phyloP scores from a whole-genome alignment of 169 alveolate species.

The Cryptosporidium ubiquitum region DNA sequence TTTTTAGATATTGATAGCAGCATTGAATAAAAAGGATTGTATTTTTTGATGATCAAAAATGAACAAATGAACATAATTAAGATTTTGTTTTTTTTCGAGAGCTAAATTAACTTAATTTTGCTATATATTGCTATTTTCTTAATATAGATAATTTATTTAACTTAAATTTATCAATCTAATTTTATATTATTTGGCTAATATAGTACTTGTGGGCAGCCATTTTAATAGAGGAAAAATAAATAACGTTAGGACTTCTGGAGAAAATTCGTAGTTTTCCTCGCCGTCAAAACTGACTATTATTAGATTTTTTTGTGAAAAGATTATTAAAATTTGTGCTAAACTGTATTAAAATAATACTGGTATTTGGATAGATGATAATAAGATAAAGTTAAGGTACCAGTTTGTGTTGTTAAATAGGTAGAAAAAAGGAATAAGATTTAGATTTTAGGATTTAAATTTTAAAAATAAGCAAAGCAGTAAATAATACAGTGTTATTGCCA shows the following conservation, averaged over 20 bases:
- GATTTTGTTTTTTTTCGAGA: neutral
- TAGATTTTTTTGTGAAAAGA: neutral
- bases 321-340: neutral
- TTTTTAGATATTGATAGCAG: neutral
- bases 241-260: neutral
- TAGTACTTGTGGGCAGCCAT: neutral
- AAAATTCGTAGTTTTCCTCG: neutral
- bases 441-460: constrained; percentile 51
- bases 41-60: neutral
- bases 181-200: too few relatives aligned
- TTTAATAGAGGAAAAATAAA: neutral
- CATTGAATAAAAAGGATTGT: neutral
- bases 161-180: too few relatives aligned
- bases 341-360: neutral
- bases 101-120: neutral
- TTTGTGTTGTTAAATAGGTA: neutral
- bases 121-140: too few relatives aligned
- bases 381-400: neutral
- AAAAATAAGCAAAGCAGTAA: neutral
- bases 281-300: neutral
- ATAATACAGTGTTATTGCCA: neutral
- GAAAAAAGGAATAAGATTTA: constrained; percentile 24
- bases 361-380: neutral
- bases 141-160: too few relatives aligned
- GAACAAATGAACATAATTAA: neutral